A percentile compares a stretch with the other conserved stretches of the same genome.
Conservation (phyloP, 2,329 filamentous ascomycete genomes). For the Diplodia intermedia region DNA sequence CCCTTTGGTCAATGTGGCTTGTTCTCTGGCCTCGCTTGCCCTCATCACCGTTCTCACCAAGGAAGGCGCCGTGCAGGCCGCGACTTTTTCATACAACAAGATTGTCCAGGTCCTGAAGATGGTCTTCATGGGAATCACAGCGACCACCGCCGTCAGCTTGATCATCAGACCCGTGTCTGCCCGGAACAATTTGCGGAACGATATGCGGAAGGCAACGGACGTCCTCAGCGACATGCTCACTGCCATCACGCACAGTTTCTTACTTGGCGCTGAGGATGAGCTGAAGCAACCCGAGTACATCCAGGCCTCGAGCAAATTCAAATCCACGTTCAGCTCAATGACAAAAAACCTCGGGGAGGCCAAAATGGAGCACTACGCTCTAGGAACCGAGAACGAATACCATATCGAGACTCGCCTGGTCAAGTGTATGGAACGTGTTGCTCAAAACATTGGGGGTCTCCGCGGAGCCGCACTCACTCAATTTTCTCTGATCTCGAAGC, state of each 20-base stretch:
- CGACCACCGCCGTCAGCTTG: constrained; percentile 62
- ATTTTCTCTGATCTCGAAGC: constrained; percentile 79
- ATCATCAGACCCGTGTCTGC: constrained; percentile 81
- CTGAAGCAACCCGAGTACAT: constrained; percentile 71
- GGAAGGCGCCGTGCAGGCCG: constrained; percentile 84
- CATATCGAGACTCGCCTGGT: constrained; percentile 79
- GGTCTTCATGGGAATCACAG: constrained; percentile 63
- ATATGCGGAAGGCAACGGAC: constrained; percentile 75
- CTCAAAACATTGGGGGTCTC: constrained; percentile 88
- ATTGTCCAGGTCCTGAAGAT: constrained; percentile 71
- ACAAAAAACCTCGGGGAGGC: constrained; percentile 82
- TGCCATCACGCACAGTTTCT: constrained; percentile 80
- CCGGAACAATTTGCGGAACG: constrained; percentile 72
- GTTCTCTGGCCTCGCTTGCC: constrained; percentile 84
- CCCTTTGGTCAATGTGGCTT: constrained; percentile 82
- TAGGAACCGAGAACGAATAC: constrained; percentile 81
- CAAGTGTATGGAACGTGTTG: constrained; percentile 81
- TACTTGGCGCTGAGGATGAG: constrained; percentile 82
- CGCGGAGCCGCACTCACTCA: constrained; percentile 89
- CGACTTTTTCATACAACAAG: constrained; percentile 81
- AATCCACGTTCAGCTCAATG: constrained; percentile 71
- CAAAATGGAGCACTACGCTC: constrained; percentile 84
- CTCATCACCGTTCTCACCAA: constrained; percentile 91
- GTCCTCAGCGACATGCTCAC: constrained; percentile 82
- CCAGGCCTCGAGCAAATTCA: constrained; percentile 68